Conservation (phyloP, 179 eudicot species). For the Pouteria campechiana region DNA sequence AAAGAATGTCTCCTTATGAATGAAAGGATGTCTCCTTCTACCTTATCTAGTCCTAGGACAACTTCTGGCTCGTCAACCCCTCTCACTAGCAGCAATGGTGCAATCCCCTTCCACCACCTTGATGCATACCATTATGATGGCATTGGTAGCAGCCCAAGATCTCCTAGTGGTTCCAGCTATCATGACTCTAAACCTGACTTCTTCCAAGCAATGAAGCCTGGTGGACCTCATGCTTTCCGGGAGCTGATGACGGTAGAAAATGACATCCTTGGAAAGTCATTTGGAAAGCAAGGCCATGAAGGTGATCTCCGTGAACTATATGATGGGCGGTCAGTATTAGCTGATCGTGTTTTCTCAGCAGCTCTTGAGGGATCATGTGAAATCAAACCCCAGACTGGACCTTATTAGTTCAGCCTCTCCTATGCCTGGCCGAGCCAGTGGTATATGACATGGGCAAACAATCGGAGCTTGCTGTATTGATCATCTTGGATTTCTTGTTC, state of each 20-base stretch:
- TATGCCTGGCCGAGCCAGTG: not conserved
- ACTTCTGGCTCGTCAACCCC: constrained; percentile 25
- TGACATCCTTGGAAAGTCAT: constrained; percentile 10
- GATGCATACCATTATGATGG: constrained; percentile 8
- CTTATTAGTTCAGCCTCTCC: constrained; percentile 9
- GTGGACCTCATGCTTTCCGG: constrained; percentile 11
- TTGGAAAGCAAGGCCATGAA: constrained; percentile 2
- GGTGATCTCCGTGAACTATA: constrained; percentile 4
- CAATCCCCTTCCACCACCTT: constrained; percentile 8
- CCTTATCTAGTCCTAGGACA: constrained; percentile 15
- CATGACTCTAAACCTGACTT: constrained; percentile 15
- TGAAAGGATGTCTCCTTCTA: too few species aligned
- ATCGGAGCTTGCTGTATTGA: too few species aligned
- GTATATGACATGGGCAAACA: not conserved
- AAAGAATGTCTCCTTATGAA: constrained; percentile 7
- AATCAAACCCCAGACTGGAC: constrained; percentile 1
- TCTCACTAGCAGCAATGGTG: constrained; percentile 11
- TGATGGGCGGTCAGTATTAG: constrained; percentile 9
- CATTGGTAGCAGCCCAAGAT: constrained; percentile 5
- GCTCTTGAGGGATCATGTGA: constrained; percentile 11
- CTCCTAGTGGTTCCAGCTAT: constrained; percentile 1
- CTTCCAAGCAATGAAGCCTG: constrained; percentile 3
- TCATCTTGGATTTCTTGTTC: too few species aligned
- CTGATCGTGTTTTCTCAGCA: constrained; percentile 17
- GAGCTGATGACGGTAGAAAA: constrained; percentile 8